These are phyloP conservation scores for Postia placenta DNA, from an alignment of 768 basidiomycete genomes.

Conservation along the genomic window DNA sequence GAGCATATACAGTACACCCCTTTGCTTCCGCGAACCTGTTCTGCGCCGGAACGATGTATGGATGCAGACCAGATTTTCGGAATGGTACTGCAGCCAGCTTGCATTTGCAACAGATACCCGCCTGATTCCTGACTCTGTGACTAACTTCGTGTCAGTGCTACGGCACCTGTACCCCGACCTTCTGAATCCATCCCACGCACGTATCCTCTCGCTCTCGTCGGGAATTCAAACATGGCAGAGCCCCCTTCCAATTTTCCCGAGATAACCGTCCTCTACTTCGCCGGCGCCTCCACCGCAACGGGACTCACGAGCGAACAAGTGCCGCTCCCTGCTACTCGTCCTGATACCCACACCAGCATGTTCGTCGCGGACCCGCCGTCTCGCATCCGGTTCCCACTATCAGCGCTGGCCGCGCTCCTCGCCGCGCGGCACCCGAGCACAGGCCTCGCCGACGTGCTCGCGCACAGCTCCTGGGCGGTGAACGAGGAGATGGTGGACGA, in stretches of 20 bases:
- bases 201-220: too few species aligned
- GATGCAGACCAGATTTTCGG: too few species aligned
- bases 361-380: background rate
- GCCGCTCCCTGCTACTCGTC: conserved; percentile 24
- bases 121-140: too few species aligned
- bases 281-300: conserved; percentile 66
- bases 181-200: too few species aligned
- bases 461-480: conserved; percentile 70
- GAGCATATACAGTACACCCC: too few species aligned
- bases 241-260: background rate
- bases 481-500: conserved; percentile 75
- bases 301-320: conserved; percentile 50
- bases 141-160: too few species aligned
- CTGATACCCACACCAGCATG: background rate
- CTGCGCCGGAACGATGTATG: too few species aligned
- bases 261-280: conserved; percentile 48
- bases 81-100: too few species aligned
- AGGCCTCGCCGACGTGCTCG: conserved; percentile 46
- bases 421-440: conserved; percentile 48
- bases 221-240: too few species aligned
- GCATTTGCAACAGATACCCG: too few species aligned
- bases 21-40: too few species aligned
- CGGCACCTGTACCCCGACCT: too few species aligned
- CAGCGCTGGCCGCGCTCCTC: conserved; percentile 44
- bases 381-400: conserved; percentile 41